Evolutionary conservation across 176 grass and related monocot species (phyloP).

Genomic region (Dactylis glomerata): DNA sequence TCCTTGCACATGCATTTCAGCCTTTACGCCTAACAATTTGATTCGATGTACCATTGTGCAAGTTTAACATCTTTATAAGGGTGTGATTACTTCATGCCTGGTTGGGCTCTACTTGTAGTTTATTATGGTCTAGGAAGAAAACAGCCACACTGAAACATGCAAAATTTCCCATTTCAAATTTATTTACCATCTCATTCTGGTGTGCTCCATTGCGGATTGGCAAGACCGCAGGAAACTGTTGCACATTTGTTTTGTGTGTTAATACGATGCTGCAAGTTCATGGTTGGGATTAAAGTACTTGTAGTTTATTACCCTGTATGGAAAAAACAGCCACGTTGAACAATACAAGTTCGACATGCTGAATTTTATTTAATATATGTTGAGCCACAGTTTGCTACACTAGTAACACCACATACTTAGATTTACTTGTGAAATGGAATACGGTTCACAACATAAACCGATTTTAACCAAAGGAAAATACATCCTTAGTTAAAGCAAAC

Average conservation of each 20-base stretch:
- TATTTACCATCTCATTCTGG: background rate
- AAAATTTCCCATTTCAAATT: background rate
- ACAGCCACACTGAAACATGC: background rate
- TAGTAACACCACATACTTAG: background rate
- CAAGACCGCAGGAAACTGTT: background rate
- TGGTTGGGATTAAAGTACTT: too few species aligned
- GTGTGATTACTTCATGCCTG: background rate
- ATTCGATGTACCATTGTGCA: background rate
- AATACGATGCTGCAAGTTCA: background rate
- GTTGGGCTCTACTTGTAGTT: background rate
- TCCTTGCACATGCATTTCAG: background rate
- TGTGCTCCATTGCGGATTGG: constrained; percentile 1
- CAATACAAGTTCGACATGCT: too few species aligned
- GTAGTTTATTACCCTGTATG: background rate
- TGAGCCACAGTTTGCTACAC: background rate
- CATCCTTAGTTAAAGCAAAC: background rate
- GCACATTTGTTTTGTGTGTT: background rate
- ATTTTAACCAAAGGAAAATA: background rate
- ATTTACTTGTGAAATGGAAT: background rate
- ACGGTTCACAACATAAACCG: background rate
- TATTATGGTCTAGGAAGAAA: background rate
- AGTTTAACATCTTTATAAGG: background rate
- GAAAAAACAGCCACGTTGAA: background rate
- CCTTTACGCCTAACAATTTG: background rate
- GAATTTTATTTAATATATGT: background rate